Evolutionary conservation across 1,139 yeast genomes (phyloP).

Genomic region (Suhomyces ambrosiae): DNA sequence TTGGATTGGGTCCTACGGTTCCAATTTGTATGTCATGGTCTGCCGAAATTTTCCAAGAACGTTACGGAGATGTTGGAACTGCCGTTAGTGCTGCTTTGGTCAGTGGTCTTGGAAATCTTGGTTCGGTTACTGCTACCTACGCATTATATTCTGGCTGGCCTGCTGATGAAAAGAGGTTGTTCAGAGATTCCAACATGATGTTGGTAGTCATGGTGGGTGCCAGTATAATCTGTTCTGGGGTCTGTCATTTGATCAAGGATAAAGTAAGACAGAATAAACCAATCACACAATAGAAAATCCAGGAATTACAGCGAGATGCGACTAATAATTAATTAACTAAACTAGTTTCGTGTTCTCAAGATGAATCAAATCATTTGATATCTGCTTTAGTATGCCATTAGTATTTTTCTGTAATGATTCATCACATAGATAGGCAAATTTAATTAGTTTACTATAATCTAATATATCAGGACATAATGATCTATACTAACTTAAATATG

Average conservation of each 20-base stretch:
- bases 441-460: too few species aligned
- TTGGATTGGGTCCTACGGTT: constrained; percentile 88
- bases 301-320: too few species aligned
- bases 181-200: constrained; percentile 78
- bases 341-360: too few species aligned
- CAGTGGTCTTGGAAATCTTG: constrained; percentile 83
- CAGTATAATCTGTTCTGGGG: constrained; percentile 55
- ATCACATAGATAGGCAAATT: too few species aligned
- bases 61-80: constrained; percentile 81
- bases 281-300: too few species aligned
- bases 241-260: constrained; percentile 35
- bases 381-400: too few species aligned
- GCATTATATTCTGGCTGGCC: constrained; percentile 91
- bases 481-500: too few species aligned
- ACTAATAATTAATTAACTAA: too few species aligned
- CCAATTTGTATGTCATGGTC: constrained; percentile 89
- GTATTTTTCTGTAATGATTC: too few species aligned
- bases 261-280: constrained; percentile 18
- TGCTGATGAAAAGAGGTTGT: constrained; percentile 62
- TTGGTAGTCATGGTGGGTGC: constrained; percentile 74
- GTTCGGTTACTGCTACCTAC: constrained; percentile 82
- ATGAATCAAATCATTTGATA: too few species aligned
- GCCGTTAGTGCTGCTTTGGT: constrained; percentile 85
- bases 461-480: too few species aligned
- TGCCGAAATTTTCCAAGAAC: constrained; percentile 69